Evolutionary conservation across 1,284 basidiomycete genomes (phyloP).

Genomic region (Kalmanozyma brasiliensis): DNA sequence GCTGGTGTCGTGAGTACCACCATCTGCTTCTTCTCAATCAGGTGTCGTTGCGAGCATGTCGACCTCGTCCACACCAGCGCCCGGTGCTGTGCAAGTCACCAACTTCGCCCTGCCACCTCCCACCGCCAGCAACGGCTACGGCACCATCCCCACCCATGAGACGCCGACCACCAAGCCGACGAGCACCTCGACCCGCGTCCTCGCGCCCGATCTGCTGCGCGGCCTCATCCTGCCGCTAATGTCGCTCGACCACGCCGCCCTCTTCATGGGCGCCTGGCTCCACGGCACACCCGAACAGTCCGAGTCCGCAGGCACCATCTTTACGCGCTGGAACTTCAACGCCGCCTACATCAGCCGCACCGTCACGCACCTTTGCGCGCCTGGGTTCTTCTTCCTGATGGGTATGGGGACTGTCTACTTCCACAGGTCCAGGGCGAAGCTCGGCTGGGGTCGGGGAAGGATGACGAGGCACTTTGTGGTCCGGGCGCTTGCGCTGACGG

Average conservation of each 20-base stretch:
- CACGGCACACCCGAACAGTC: constrained; percentile 44
- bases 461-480: constrained; percentile 33
- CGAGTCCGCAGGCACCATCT: constrained; percentile 31
- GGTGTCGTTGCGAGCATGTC: too few species aligned
- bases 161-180: constrained; percentile 12
- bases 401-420: constrained; percentile 58
- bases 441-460: constrained; percentile 23
- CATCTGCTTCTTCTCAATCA: too few species aligned
- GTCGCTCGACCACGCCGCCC: constrained; percentile 52
- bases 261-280: constrained; percentile 46
- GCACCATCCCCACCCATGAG: not conserved
- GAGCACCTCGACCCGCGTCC: constrained; percentile 22
- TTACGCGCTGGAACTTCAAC: constrained; percentile 35
- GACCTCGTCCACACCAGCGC: not conserved
- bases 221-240: constrained; percentile 53
- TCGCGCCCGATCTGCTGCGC: constrained; percentile 54
- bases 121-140: constrained; percentile 2
- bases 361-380: constrained; percentile 52
- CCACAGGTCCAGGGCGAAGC: constrained; percentile 19
- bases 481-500: constrained; percentile 32
- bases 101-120: constrained; percentile 6
- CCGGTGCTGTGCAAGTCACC: constrained; percentile 24
- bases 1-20: too few species aligned
- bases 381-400: constrained; percentile 53
- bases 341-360: constrained; percentile 33